Evolutionary conservation across 441 rosid genomes (phyloP).

Genomic region (Pelargonium cotyledonis): DNA sequence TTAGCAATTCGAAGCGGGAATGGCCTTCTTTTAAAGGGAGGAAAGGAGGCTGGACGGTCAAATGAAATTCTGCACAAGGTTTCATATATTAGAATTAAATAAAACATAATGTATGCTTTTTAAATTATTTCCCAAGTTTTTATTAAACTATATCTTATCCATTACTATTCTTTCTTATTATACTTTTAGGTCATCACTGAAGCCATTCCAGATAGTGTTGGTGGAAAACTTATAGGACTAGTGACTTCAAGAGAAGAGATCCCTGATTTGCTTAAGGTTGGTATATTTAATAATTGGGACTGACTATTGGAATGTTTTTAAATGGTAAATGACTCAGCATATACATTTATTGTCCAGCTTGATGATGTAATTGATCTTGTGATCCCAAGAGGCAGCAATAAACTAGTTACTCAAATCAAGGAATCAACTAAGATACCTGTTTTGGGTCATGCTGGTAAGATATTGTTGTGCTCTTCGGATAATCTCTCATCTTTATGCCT

Average conservation of each 20-base stretch:
- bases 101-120: background rate
- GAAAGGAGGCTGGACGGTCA: conserved; percentile 87
- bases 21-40: conserved; percentile 90
- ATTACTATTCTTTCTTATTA: background rate
- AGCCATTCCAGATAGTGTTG: conserved; percentile 73
- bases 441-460: conserved; percentile 93
- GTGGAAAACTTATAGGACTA: conserved; percentile 76
- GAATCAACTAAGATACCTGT: conserved; percentile 93
- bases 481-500: background rate
- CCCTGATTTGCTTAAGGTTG: conserved; percentile 90
- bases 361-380: conserved; percentile 98
- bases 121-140: conserved; percentile 4
- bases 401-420: conserved; percentile 86
- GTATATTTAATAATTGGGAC: conserved; percentile 14
- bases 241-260: conserved; percentile 96
- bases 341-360: conserved; percentile 49
- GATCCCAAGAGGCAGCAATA: conserved; percentile 98
- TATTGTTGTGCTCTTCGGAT: conserved; percentile 6
- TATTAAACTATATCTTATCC: conserved; percentile 1
- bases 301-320: too few species aligned
- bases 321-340: background rate
- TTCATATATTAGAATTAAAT: conserved; percentile 8
- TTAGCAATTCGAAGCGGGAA: conserved; percentile 94
- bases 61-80: conserved; percentile 95
- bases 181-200: conserved; percentile 65